Base-by-base conservation (phyloP, 148 eudicot species). In the Persicaria maculosa region DNA sequence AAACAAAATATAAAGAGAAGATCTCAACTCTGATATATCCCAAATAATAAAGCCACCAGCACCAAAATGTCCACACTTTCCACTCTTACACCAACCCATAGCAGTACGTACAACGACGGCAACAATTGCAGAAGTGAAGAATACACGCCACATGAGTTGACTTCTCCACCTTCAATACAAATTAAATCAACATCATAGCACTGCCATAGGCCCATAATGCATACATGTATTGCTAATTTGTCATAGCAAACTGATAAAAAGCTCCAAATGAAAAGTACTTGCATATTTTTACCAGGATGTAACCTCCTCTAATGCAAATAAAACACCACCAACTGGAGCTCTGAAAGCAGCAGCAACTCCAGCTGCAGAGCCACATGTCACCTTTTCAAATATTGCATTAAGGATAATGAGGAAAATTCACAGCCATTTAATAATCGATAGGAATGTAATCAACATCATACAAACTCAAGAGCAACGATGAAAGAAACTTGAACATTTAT, bases 341-440 rank as follows among this genome's bases (percentile, higher is more conserved):
- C 99, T 92, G 46, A 95, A 95, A 74, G 99, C 99, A 83, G 99
- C 99, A 79, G 99, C 97, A 75, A 95, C 99, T 82, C 99, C 99
- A 83, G 99, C 99, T 81, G 99, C 99, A 92, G 96, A 95, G 87
- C 99, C 99, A 87, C 99, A 95, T 73, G 99, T 95, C 77, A 95
- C 99, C 99, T 95, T 87, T 88, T 82, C 79, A 86, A 81, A 85
- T 46, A 86, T 79, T 53, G 84, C 76, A 87, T 36, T 72, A 81
- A 76, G 72, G 77, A 73, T 54, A 79, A 76, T 84, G 79, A 88
- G 84, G 67, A 74, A 59, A 47, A 40, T 65, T 58, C 53, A 71
- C 9, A 15, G 50, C 31, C 54, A 45, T 16, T 5, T 17, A 36
- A 65, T 14, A 15, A 19, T 15, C 11, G 10, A 65, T 40, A 57